Evolutionary conservation across 306 rosid genomes (phyloP).

Genomic region (Prunus armeniaca): DNA sequence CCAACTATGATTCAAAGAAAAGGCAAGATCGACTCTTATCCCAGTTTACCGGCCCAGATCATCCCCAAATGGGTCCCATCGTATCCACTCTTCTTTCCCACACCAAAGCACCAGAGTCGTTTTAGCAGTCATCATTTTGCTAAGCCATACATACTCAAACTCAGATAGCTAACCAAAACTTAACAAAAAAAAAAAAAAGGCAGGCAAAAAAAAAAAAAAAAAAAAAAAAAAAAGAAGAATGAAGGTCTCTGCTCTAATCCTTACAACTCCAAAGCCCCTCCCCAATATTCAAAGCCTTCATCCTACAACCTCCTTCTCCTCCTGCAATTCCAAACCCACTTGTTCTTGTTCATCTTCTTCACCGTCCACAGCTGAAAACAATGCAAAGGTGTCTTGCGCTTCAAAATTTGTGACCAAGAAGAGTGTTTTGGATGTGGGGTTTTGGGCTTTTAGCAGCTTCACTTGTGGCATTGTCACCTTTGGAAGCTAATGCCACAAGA

Average conservation of each 20-base stretch:
- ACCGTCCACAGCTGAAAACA: constrained; percentile 23
- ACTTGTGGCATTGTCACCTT: constrained; percentile 54
- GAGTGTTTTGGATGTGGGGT: constrained; percentile 39
- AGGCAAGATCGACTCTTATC: constrained; percentile 17
- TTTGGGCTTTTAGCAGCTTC: constrained; percentile 68
- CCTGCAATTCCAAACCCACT: constrained; percentile 1
- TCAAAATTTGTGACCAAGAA: constrained; percentile 29
- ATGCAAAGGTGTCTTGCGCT: constrained; percentile 18
- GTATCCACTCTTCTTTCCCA: constrained; percentile 16
- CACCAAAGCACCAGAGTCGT: neutral
- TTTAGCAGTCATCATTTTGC: neutral
- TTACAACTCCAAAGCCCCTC: constrained; percentile 29
- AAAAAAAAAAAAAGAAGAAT: constrained; percentile 14
- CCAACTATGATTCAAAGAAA: neutral
- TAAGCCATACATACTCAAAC: constrained; percentile 29
- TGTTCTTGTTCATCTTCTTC: constrained; percentile 28
- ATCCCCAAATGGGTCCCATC: constrained; percentile 24
- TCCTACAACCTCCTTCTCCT: constrained; percentile 5
- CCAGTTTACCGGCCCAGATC: constrained; percentile 15
- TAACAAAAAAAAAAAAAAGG: no score
- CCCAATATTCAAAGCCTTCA: constrained; percentile 6
- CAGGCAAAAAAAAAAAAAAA: no score
- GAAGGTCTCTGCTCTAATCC: constrained; percentile 49
- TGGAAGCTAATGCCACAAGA: constrained; percentile 82
- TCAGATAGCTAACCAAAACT: no score